Evolutionary conservation across 257 asterid species (phyloP), one percentile per base, ranked within the genome.

Genomic region (Solanum bulbocastanum): DNA sequence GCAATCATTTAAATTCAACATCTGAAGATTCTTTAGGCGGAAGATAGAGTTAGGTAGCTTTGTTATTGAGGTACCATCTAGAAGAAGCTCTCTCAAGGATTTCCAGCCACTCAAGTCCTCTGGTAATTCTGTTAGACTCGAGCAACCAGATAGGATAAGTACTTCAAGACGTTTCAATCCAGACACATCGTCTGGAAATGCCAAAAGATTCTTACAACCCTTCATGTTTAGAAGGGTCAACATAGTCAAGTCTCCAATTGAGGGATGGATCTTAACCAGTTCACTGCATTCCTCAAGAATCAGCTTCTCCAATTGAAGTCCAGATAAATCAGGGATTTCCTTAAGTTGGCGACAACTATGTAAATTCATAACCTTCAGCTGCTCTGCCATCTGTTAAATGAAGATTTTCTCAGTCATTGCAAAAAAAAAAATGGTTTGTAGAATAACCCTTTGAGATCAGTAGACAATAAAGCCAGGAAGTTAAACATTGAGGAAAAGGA

Each of bases 81-180:
- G 82, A 58, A 71, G 71, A 68, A 90, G 86, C 69, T 87, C 90
- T 83, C 72, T 87, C 81, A 90, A 88, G 6, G 90, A 90, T 69
- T 60, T 89, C 91, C 89, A 82, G 84, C 87, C 39, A 84, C 87
- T 87, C 69, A 90, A 69, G 82, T 79, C 86, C 79, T 42, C 79
- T 5, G 92, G 92, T 66, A 90, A 72, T 39, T 85, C 18, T 42
- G 62, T 87, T 49, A 90, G 90, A 46, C 85, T 69, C 1, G 69
- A 69, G 83, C 92, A 90, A 20, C 84, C 92, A 82, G 92, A 89
- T 88, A 90, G 90, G 86, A 87, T 88, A 37, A 90, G 89, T 52
- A 85, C 85, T 86, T 90, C 89, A 32, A 90, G 90, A 88, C 72
- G 3, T 82, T 79, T 90, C 39, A 90, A 89, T 33, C 92, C 92